Evolutionary conservation across 805 yeast genomes (phyloP).

Genomic region (Yarrowia alimentaria): DNA sequence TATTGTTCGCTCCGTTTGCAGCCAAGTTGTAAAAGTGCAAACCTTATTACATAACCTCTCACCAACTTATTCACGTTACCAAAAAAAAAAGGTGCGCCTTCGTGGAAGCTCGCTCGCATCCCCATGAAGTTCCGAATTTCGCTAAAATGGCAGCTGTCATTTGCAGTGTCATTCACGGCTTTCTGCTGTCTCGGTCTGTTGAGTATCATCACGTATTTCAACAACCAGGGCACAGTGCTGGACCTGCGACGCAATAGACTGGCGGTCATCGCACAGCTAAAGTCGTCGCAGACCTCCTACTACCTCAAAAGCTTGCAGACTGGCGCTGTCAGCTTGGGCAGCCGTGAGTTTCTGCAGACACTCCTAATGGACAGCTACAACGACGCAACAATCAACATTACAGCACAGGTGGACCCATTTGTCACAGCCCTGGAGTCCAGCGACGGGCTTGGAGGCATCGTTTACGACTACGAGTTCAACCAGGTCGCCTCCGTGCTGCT

Average conservation of each 20-base stretch:
- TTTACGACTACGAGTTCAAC: slow-evolving; percentile 30
- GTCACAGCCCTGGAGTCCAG: slow-evolving; percentile 31
- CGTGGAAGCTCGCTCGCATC: too few species aligned
- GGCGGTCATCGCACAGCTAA: slow-evolving; percentile 73
- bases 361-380: slow-evolving; percentile 52
- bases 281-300: slow-evolving; percentile 74
- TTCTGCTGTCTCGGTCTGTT: slow-evolving; percentile 3
- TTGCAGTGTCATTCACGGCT: slow-evolving; percentile 19
- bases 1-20: too few species aligned
- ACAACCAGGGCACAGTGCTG: slow-evolving; percentile 61
- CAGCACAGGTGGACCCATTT: slow-evolving; percentile 27
- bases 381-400: slow-evolving; percentile 1
- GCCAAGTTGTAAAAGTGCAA: too few species aligned
- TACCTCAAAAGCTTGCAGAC: slow-evolving; percentile 59
- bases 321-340: slow-evolving; percentile 62
- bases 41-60: too few species aligned
- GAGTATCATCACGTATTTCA: slow-evolving; percentile 42
- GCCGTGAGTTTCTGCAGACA: slow-evolving; percentile 55
- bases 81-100: background rate
- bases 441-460: slow-evolving; percentile 33
- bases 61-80: background rate
- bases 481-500: slow-evolving; percentile 10
- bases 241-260: slow-evolving; percentile 64
- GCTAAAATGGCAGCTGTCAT: slow-evolving; percentile 19
- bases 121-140: slow-evolving; percentile 22